phyloP scores from a whole-genome alignment of 305 asterid genomes.

The Fraxinus sp. region DNA sequence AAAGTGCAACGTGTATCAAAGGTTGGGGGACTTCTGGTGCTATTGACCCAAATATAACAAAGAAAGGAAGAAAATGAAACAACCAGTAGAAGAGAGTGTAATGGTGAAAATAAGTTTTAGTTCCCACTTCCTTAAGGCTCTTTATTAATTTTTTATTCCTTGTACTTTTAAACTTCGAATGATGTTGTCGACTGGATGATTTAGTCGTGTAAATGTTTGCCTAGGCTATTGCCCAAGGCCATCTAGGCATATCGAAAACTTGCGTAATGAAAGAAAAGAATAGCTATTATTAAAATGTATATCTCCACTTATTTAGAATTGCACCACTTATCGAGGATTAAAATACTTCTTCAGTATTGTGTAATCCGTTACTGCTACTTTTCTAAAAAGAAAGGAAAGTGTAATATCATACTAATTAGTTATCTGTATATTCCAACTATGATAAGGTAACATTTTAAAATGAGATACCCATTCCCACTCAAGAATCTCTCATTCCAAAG shows the following conservation, averaged over 20 bases:
- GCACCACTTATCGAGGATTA: neutral
- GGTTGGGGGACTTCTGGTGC: neutral
- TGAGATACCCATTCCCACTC: neutral
- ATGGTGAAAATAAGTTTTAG: neutral
- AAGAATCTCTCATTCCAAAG: neutral
- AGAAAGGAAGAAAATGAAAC: neutral
- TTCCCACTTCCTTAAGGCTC: neutral
- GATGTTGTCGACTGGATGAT: neutral
- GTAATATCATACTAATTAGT: neutral
- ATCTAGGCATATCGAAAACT: neutral
- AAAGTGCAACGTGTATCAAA: neutral
- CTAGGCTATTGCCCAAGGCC: neutral
- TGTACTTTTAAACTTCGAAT: neutral
- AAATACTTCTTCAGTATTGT: neutral
- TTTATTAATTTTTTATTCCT: neutral
- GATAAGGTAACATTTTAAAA: neutral
- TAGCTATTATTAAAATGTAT: neutral
- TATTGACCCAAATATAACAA: neutral
- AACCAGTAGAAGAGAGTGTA: neutral
- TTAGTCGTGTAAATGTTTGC: neutral
- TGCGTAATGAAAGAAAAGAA: neutral
- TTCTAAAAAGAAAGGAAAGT: neutral
- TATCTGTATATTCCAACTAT: neutral
- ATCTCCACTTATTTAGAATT: neutral
- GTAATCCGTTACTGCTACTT: neutral